These are phyloP conservation scores for Chaetomiaceae sp. DNA, from an alignment of 2,329 filamentous ascomycete genomes.

Conservation along the genomic window DNA sequence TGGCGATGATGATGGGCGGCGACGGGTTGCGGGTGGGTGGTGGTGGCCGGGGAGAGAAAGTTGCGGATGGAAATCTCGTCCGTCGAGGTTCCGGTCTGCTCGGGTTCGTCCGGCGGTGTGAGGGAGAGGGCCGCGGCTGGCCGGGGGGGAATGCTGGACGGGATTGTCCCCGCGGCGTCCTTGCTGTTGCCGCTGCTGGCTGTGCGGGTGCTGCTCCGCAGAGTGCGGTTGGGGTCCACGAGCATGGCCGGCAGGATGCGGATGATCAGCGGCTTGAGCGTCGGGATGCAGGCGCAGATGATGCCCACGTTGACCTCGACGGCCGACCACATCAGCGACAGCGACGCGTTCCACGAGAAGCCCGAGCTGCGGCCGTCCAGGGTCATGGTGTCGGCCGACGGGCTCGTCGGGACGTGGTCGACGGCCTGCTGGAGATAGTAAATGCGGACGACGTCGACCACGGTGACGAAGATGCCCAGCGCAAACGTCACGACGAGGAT, in stretches of 20 bases:
- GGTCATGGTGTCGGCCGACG: conserved; percentile 36
- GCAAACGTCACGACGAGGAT: conserved; percentile 83
- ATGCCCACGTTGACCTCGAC: conserved; percentile 90
- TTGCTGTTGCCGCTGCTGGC: conserved; percentile 23
- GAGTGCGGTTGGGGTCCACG: conserved; percentile 46
- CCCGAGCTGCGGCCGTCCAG: conserved; percentile 50
- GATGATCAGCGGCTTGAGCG: conserved; percentile 78
- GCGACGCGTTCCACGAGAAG: conserved; percentile 70
- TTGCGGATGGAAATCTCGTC: conserved; percentile 24
- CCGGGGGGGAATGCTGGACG: background rate
- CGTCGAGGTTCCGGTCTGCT: background rate
- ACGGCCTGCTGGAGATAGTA: conserved; percentile 80
- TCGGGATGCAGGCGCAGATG: conserved; percentile 87
- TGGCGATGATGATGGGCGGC: background rate
- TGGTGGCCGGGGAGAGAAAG: conserved; percentile 23
- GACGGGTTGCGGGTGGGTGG: background rate
- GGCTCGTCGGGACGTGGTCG: conserved; percentile 36
- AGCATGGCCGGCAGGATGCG: conserved; percentile 55
- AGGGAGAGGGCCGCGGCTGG: background rate
- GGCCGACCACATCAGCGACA: conserved; percentile 90
- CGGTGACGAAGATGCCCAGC: conserved; percentile 79
- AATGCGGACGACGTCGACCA: conserved; percentile 85
- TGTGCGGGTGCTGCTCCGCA: conserved; percentile 29
- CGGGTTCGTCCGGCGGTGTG: conserved; percentile 1
- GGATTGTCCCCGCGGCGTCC: no score